These are phyloP conservation scores for Coemansia sp. DNA, from an alignment of 192 early-diverging fungal species.

Conservation along the genomic window DNA sequence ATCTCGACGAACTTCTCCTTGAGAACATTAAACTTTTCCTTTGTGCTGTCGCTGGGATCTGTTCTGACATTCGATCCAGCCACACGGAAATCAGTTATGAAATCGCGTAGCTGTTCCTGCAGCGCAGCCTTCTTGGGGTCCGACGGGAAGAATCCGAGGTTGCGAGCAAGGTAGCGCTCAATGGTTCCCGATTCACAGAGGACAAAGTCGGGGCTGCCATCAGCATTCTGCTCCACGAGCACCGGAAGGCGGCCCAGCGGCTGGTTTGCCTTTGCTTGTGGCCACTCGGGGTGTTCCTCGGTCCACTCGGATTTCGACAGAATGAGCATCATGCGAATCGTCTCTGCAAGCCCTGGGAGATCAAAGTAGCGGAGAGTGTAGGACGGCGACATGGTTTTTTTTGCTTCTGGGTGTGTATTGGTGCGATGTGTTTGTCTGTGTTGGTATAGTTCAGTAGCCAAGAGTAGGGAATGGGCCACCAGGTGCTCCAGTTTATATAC, in stretches of 20 bases:
- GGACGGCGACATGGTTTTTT: background rate
- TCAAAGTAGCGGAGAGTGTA: conserved; percentile 28
- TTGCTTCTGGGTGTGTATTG: no score
- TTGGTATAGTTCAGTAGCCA: no score
- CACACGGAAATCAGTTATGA: no score
- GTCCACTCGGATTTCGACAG: conserved; percentile 40
- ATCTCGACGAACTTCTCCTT: conserved; percentile 26
- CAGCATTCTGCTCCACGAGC: conserved; percentile 38
- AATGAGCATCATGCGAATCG: conserved; percentile 40
- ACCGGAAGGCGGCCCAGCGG: conserved; percentile 56
- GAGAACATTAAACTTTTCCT: conserved; percentile 19
- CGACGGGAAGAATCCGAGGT: conserved; percentile 40
- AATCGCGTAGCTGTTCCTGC: conserved; percentile 19
- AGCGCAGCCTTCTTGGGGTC: conserved; percentile 30
- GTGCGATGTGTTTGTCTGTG: no score
- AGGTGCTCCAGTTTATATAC: no score
- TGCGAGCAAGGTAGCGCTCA: conserved; percentile 56
- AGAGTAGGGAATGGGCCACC: no score
- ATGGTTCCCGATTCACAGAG: conserved; percentile 52
- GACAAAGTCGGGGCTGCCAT: conserved; percentile 20
- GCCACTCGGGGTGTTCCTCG: conserved; percentile 53
- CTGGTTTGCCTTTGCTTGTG: conserved; percentile 37
- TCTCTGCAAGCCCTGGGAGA: conserved; percentile 26
- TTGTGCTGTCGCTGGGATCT: background rate
- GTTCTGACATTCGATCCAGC: background rate